Evolutionary conservation across 306 rosid species (phyloP), one percentile per base, ranked within the genome.

Genomic region (Heteromeles arbutifolia): DNA sequence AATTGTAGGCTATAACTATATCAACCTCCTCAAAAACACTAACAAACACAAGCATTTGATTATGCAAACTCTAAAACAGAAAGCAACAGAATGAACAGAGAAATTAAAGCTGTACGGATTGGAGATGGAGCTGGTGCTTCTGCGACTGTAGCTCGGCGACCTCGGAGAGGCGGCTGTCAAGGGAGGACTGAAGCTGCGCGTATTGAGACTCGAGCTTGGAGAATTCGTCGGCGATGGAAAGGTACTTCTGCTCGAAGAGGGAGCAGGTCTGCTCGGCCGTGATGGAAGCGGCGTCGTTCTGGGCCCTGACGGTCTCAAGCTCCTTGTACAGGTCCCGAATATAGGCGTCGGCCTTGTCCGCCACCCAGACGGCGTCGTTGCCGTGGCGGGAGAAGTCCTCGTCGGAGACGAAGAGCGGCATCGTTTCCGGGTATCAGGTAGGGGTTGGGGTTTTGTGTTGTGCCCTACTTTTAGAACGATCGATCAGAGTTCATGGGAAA

Each of bases 201-300:
- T 77, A 84, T 0, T 80, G 85, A 2, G 88, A 82, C 79, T 92
- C 91, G 78, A 95, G 91, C 80, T 89, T 86, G 22, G 99, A 88
- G 88, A 90, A 86, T 69, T 92, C 99, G 15, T 88, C 78, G 39
- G 92, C 58, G 70, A 92, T 90, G 65, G 93, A 83, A 22, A 92
- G 80, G 68, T 85, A 90, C 87, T 95, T 95, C 97, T 92, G 97
- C 87, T 95, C 99, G 78, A 95, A 85, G 78, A 92, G 87, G 14
- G 97, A 87, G 77, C 99, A 95, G 73, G 91, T 92, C 82, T 95
- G 99, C 79, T 95, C 99, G 62, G 97, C 99, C 74, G 96, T 92
- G 43, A 92, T 92, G 74, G 88, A 83, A 34, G 93, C 83, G 17
- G 97, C 99, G 32, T 95, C 97, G 2, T 90, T 85, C 59, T 86